Evolutionary conservation across 805 yeast genomes (phyloP).

Genomic region (Wickerhamomyces canadensis): DNA sequence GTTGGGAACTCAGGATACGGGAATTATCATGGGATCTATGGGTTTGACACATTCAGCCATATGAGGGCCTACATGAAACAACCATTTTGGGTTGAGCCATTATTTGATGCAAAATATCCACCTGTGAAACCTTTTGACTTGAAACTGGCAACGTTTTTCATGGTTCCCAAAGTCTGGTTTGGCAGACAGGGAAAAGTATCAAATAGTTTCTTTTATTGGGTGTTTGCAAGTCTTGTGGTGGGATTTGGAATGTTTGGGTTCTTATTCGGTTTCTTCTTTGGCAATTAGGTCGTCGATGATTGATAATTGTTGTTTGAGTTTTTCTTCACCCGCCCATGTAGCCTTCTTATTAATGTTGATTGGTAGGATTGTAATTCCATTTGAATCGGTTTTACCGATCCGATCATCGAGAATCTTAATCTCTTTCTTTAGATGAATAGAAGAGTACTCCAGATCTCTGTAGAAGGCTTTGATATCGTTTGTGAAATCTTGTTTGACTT

Average conservation of each 20-base stretch:
- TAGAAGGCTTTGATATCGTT: slow-evolving; percentile 44
- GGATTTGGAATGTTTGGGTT: slow-evolving; percentile 12
- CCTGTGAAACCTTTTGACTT: slow-evolving; percentile 41
- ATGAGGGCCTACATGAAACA: slow-evolving; percentile 62
- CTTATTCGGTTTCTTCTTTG: slow-evolving; percentile 9
- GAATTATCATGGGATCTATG: slow-evolving; percentile 68
- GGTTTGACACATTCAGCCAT: slow-evolving; percentile 72
- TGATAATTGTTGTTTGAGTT: slow-evolving; percentile 43
- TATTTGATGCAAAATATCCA: slow-evolving; percentile 60
- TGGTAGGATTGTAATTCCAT: slow-evolving; percentile 55
- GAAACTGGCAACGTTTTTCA: slow-evolving; percentile 22
- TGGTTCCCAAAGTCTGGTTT: slow-evolving; percentile 31
- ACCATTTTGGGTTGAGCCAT: slow-evolving; percentile 56
- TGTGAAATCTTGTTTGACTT: slow-evolving; percentile 35
- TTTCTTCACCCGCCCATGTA: slow-evolving; percentile 55
- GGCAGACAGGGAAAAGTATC: slow-evolving; percentile 31
- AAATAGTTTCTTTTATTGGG: slow-evolving; percentile 8
- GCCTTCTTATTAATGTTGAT: slow-evolving; percentile 66
- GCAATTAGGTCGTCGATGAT: slow-evolving; percentile 25
- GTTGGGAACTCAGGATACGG: slow-evolving; percentile 83
- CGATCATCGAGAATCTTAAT: slow-evolving; percentile 58
- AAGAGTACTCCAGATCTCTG: slow-evolving; percentile 48
- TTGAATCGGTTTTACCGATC: slow-evolving; percentile 42
- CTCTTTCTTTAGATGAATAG: slow-evolving; percentile 59
- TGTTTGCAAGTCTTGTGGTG: slow-evolving; percentile 11